Evolutionary conservation across 345 rosid genomes (phyloP).

Genomic region (Limnanthes douglasii): DNA sequence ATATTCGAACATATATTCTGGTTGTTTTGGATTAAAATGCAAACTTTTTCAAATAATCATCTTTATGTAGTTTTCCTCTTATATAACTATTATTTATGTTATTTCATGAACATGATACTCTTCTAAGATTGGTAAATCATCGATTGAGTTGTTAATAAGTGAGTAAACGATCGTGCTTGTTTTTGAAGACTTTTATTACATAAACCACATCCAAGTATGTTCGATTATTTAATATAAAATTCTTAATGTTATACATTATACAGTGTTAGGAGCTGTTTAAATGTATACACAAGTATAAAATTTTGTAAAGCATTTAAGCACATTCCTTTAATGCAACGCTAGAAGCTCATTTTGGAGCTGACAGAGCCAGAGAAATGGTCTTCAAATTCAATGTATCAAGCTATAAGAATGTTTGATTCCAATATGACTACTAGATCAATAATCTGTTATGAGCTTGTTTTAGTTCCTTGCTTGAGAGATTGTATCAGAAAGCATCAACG

Average conservation of each 20-base stretch:
- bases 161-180: slow-evolving; percentile 2
- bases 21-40: slow-evolving; percentile 12
- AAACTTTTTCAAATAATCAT: background rate
- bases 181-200: too few relatives aligned
- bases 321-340: slow-evolving; percentile 51
- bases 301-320: slow-evolving; percentile 76
- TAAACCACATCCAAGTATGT: too few relatives aligned
- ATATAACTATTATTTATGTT: background rate
- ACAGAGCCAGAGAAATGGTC: slow-evolving; percentile 97
- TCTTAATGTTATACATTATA: too few relatives aligned
- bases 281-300: slow-evolving; percentile 71
- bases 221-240: too few relatives aligned
- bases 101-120: slow-evolving; percentile 47
- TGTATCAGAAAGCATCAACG: slow-evolving; percentile 68
- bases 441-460: slow-evolving; percentile 55
- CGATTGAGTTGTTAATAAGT: slow-evolving; percentile 68
- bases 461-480: slow-evolving; percentile 88
- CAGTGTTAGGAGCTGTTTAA: slow-evolving; percentile 69
- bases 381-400: slow-evolving; percentile 83
- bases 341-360: slow-evolving; percentile 80
- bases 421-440: slow-evolving; percentile 54
- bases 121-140: slow-evolving; percentile 52
- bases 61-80: background rate
- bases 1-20: slow-evolving; percentile 43
- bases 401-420: slow-evolving; percentile 75